These are phyloP conservation scores for Colletotrichum sp. DNA, from an alignment of 2,329 filamentous ascomycete genomes.

Conservation along the genomic window DNA sequence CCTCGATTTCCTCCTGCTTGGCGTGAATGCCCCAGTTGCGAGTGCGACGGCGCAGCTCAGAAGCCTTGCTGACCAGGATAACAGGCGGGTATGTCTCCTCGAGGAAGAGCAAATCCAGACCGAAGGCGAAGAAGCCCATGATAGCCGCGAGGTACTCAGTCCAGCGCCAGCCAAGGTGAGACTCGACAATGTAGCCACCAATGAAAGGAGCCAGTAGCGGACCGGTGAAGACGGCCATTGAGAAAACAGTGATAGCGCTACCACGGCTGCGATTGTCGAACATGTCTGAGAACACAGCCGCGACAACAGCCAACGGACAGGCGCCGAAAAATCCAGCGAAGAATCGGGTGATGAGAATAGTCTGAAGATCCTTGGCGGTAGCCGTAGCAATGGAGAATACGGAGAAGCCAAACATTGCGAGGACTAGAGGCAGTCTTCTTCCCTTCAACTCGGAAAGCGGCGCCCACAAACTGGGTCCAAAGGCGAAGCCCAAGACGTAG, in stretches of 20 bases:
- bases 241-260: slow-evolving; percentile 61
- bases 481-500: slow-evolving; percentile 75
- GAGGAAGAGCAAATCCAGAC: slow-evolving; percentile 65
- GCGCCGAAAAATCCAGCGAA: slow-evolving; percentile 76
- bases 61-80: slow-evolving; percentile 66
- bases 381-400: slow-evolving; percentile 70
- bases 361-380: slow-evolving; percentile 70
- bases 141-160: slow-evolving; percentile 69
- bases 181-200: slow-evolving; percentile 69
- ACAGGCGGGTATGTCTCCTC: slow-evolving; percentile 74
- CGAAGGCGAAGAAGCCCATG: slow-evolving; percentile 66
- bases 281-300: slow-evolving; percentile 76
- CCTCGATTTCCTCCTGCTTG: slow-evolving; percentile 74
- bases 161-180: slow-evolving; percentile 74
- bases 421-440: slow-evolving; percentile 64
- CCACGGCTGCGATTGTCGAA: slow-evolving; percentile 69
- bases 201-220: slow-evolving; percentile 72
- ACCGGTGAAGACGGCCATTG: slow-evolving; percentile 69
- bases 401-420: slow-evolving; percentile 72
- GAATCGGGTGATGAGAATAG: slow-evolving; percentile 74
- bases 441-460: slow-evolving; percentile 76
- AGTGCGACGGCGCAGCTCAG: slow-evolving; percentile 66
- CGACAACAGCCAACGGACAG: slow-evolving; percentile 71
- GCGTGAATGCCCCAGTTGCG: slow-evolving; percentile 75
- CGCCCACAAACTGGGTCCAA: slow-evolving; percentile 75